Percentiles rank a stretch among this genome's conserved stretches.
Conservation (phyloP, 2,329 filamentous ascomycete species). For the Metarhizium robertsii region DNA sequence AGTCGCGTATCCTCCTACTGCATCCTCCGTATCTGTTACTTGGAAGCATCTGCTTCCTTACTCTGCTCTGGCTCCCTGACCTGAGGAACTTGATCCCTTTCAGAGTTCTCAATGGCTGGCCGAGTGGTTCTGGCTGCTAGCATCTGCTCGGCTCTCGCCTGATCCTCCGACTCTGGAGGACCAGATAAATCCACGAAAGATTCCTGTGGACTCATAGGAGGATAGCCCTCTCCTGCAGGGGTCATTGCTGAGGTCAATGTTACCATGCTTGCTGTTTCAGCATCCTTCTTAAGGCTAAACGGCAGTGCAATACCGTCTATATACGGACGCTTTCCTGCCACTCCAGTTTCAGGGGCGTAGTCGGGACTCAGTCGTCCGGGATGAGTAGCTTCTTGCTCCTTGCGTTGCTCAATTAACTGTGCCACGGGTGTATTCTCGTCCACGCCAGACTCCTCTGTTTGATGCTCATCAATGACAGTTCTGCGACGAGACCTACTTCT, state of each 20-base stretch:
- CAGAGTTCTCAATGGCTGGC: conserved; percentile 41
- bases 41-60: neutral
- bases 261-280: conserved; percentile 60
- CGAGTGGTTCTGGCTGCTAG: conserved; percentile 14
- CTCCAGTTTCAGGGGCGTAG: conserved; percentile 36
- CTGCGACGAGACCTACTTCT: conserved; percentile 34
- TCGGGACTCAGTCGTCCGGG: conserved; percentile 34
- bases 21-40: neutral
- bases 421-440: conserved; percentile 34
- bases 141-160: conserved; percentile 6
- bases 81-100: conserved; percentile 28
- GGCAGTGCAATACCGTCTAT: conserved; percentile 63
- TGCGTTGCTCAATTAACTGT: conserved; percentile 32
- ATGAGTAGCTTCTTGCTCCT: conserved; percentile 27
- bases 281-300: conserved; percentile 57
- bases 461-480: conserved; percentile 42
- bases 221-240: conserved; percentile 18
- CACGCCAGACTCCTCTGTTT: conserved; percentile 25
- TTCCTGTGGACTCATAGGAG: conserved; percentile 21
- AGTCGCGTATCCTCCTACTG: neutral
- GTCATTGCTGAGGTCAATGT: conserved; percentile 44
- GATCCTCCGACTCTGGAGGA: conserved; percentile 1
- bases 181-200: conserved; percentile 2
- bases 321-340: conserved; percentile 53
- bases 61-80: conserved; percentile 9